Evolutionary conservation across 2,329 filamentous ascomycete species (phyloP).

Genomic region (Apiospora koreana): DNA sequence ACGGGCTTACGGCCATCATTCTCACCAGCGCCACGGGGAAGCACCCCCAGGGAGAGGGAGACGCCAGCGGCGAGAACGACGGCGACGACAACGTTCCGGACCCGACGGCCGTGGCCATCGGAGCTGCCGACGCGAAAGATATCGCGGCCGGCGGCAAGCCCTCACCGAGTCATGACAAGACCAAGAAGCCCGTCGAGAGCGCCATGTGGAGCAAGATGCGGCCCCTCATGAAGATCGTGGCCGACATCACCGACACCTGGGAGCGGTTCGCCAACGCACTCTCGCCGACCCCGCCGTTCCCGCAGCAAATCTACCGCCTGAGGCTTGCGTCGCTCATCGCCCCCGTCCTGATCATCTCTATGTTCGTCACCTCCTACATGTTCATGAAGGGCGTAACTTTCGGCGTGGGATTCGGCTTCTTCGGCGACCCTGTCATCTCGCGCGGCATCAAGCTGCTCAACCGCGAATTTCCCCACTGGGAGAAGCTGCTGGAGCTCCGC

Average conservation of each 20-base stretch:
- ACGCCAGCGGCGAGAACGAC: not conserved
- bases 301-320: slow-evolving; percentile 50
- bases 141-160: slow-evolving; percentile 49
- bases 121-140: slow-evolving; percentile 42
- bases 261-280: slow-evolving; percentile 56
- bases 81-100: slow-evolving; percentile 29
- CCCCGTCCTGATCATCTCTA: slow-evolving; percentile 52
- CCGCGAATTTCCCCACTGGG: slow-evolving; percentile 66
- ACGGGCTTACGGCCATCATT: slow-evolving; percentile 70
- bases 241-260: slow-evolving; percentile 51
- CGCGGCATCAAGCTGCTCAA: slow-evolving; percentile 62
- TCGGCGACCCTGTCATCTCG: slow-evolving; percentile 73
- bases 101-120: slow-evolving; percentile 38
- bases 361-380: slow-evolving; percentile 59
- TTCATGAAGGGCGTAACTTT: slow-evolving; percentile 68
- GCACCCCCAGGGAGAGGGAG: slow-evolving; percentile 51
- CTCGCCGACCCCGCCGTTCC: slow-evolving; percentile 66
- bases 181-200: slow-evolving; percentile 75
- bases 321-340: slow-evolving; percentile 54
- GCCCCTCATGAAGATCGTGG: slow-evolving; percentile 64
- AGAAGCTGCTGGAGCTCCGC: slow-evolving; percentile 71
- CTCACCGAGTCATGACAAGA: slow-evolving; percentile 62
- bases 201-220: slow-evolving; percentile 77
- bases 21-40: slow-evolving; percentile 77
- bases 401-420: slow-evolving; percentile 72